Percentiles rank a stretch among this genome's conserved stretches.
Evolutionary conservation across 2,329 filamentous ascomycete genomes (phyloP).

Genomic region (Trichoderma oligosporum): DNA sequence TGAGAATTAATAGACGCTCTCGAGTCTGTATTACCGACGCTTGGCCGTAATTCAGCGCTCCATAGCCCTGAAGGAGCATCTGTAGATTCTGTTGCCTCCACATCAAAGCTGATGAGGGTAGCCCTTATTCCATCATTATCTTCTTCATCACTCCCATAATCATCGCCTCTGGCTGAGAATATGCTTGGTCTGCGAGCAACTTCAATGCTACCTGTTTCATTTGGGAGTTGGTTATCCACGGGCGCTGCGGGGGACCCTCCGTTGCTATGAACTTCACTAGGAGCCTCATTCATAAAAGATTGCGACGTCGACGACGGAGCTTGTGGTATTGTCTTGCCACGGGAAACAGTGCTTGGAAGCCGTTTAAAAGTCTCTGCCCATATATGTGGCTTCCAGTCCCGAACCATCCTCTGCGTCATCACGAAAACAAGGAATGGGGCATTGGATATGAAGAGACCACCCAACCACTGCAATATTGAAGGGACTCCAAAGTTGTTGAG

Average conservation of each 20-base stretch:
- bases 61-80: constrained; percentile 51
- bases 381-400: constrained; percentile 36
- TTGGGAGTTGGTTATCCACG: constrained; percentile 28
- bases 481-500: constrained; percentile 36
- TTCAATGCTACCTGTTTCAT: constrained; percentile 30
- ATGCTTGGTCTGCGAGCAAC: constrained; percentile 43
- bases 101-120: constrained; percentile 59
- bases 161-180: constrained; percentile 47
- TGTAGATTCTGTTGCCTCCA: constrained; percentile 53
- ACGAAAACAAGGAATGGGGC: constrained; percentile 48
- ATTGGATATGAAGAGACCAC: constrained; percentile 39
- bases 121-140: constrained; percentile 53
- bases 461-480: constrained; percentile 44
- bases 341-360: constrained; percentile 40
- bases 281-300: constrained; percentile 4
- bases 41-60: constrained; percentile 57
- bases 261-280: constrained; percentile 5
- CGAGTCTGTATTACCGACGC: constrained; percentile 33
- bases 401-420: constrained; percentile 39
- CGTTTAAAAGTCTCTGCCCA: constrained; percentile 38
- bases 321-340: constrained; percentile 25
- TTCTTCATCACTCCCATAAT: constrained; percentile 55
- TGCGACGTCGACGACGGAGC: constrained; percentile 20
- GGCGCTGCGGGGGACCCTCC: neutral
- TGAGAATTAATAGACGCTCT: constrained; percentile 25